Base-by-base conservation (phyloP, 2,329 filamentous ascomycete species). In the Aspergillus fumigatiaffinis region DNA sequence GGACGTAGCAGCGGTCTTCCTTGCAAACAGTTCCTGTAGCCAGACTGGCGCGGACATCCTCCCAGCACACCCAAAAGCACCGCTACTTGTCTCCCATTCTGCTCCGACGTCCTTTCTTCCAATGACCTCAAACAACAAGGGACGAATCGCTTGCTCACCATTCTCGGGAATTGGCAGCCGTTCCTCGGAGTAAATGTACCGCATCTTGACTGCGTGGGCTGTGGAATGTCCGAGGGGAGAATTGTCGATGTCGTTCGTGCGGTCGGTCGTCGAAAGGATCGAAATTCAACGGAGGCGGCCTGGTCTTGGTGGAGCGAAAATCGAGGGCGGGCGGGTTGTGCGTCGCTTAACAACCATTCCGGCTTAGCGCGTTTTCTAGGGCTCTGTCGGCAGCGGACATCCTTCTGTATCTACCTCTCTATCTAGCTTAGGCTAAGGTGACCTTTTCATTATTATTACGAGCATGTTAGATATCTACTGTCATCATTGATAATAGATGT, bases 121-220 rank as follows among this genome's bases (percentile, higher is more conserved):
- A 44, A 53, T 44, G 20, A 53, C 60, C 52, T 57, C 57, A 60
- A 62, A 58, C 59, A 63, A 59, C 67, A 62, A 68, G 66, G 56
- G 56, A 42, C 35, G 48, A 53, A 61, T 66, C 65, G 64, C 67
- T 67, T 69, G 90, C 91, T 83, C 88, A 96, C 92, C 92, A 85
- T 92, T 91, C 81, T 97, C 91, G 76, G 95, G 94, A 82, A 99
- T 91, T 76, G 88, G 86, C 83, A 99, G 86, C 82, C 86, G 85
- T 88, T 99, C 93, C 84, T 93, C 86, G 77, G 91, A 96, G 87
- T 97, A 92, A 84, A 99, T 96, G 91, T 97, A 97, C 86, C 90
- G 95, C 94, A 97, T 97, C 83, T 90, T 97, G 89, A 83, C 75
- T 75, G 75, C 68, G 69, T 72, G 67, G 69, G 67, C 69, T 71